phyloP scores from a whole-genome alignment of 148 eudicot genomes.

The Arbutus unedo region DNA sequence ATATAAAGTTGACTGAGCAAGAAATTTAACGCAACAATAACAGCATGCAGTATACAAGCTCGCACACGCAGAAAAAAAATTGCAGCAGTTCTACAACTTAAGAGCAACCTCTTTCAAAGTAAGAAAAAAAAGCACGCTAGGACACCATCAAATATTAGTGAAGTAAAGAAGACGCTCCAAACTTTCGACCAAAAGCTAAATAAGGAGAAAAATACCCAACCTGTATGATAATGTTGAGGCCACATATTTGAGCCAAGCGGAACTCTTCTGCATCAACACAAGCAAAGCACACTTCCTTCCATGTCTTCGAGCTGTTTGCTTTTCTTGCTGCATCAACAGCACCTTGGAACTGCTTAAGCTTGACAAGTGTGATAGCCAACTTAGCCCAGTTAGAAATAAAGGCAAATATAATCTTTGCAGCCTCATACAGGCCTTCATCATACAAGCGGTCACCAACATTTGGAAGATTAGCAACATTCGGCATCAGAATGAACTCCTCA shows the following conservation, averaged over 20 bases:
- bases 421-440: constrained; percentile 91
- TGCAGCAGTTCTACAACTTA: background rate
- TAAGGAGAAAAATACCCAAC: constrained; percentile 22
- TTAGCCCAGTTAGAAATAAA: constrained; percentile 97
- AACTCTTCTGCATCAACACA: constrained; percentile 99
- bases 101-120: background rate
- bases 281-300: constrained; percentile 99
- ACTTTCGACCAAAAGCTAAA: background rate
- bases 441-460: constrained; percentile 87
- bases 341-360: constrained; percentile 87
- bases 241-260: constrained; percentile 97
- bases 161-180: background rate
- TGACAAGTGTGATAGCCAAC: constrained; percentile 78
- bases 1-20: background rate
- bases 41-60: background rate
- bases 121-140: background rate
- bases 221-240: constrained; percentile 94
- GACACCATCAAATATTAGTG: background rate
- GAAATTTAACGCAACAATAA: background rate
- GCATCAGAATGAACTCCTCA: constrained; percentile 94
- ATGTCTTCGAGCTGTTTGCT: constrained; percentile 93
- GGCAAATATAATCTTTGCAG: constrained; percentile 89
- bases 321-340: constrained; percentile 98
- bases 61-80: background rate
- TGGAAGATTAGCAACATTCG: constrained; percentile 95